Base-by-base conservation (phyloP, 1,139 yeast species). In the Lodderomyces parapsilosis region DNA sequence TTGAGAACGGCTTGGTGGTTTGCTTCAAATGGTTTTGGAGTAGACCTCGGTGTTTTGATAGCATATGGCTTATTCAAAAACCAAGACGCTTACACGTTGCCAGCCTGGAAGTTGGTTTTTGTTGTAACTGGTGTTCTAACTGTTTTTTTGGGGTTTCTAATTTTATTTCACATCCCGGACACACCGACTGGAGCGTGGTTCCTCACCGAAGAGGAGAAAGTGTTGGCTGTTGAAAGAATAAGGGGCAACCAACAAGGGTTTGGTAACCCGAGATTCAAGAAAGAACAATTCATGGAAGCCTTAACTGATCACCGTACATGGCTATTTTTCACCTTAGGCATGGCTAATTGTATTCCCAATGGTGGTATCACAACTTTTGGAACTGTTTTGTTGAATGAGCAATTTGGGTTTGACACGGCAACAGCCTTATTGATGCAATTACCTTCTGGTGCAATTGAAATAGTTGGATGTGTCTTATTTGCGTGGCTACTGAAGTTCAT, bases 241-340 rank as follows among this genome's bases (percentile, higher is more conserved):
- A 61, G 75, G 54, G 51, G 49, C 1, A 73, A 74, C 48, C 64
- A 68, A 40, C 77, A 82, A 53, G 84, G 86, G 13, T 77, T 80
- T 47, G 84, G 84, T 40, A 76, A 76, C 51, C 71, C 66, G 45
- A 66, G 68, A 36, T 71, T 79, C 60, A 82, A 83, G 51, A 63
- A 57, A 56, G 60, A 76, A 39, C 90, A 83, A 55, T 65, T 80
- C 35, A 58, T 58, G 14, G 80, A 82, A 53, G 81, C 86, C 2
- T 69, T 81, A 58, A 52, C 52, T 1, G 81, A 76, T 51, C 42
- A 59, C 41, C 65, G 67, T 43, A 68, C 76, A 7, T 74, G 74
- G 71, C 44, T 81, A 25, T 72, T 76, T 51, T 51, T 59, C 38
- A 38, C 58, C 10, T 62, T 56, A 48, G 62, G 66, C 3, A 42